Percentiles rank a stretch among this genome's conserved stretches.
Evolutionary conservation across 768 basidiomycete species (phyloP).

Genomic region (Termitomyces sp.): DNA sequence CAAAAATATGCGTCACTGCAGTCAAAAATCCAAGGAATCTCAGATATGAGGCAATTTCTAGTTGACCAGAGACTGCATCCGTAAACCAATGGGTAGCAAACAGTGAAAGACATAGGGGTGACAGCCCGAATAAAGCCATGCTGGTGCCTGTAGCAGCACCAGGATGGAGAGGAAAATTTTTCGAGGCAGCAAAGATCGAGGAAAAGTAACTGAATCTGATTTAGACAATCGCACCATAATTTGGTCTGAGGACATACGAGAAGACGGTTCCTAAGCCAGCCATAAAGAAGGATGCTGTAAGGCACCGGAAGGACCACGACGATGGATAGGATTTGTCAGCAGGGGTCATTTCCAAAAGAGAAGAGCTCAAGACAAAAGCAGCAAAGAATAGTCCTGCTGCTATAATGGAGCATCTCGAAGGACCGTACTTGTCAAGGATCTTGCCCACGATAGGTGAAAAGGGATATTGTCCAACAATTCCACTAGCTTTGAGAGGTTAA

Average conservation of each 20-base stretch:
- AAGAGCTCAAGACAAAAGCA: conserved; percentile 62
- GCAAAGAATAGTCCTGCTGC: conserved; percentile 52
- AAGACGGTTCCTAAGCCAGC: conserved; percentile 66
- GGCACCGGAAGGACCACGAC: conserved; percentile 40
- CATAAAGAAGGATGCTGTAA: conserved; percentile 56
- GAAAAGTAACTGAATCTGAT: conserved; percentile 52
- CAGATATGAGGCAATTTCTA: conserved; percentile 45
- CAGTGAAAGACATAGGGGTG: conserved; percentile 67
- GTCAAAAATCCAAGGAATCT: conserved; percentile 52
- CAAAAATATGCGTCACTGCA: conserved; percentile 48
- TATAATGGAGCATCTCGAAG: conserved; percentile 60
- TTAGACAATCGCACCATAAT: background rate
- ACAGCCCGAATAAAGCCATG: conserved; percentile 77
- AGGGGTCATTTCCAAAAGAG: conserved; percentile 45
- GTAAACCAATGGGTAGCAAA: conserved; percentile 63
- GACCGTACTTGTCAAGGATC: conserved; percentile 61
- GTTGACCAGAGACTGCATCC: conserved; percentile 32
- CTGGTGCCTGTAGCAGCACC: conserved; percentile 63
- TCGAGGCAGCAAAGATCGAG: conserved; percentile 69
- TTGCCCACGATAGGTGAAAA: conserved; percentile 67
- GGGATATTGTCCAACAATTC: conserved; percentile 80
- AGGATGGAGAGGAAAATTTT: conserved; percentile 58
- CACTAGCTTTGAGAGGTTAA: conserved; percentile 37
- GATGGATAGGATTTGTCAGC: conserved; percentile 32
- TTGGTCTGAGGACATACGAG: conserved; percentile 45